phyloP scores from a whole-genome alignment of 305 asterid species.

The Nicotiana rustica region DNA sequence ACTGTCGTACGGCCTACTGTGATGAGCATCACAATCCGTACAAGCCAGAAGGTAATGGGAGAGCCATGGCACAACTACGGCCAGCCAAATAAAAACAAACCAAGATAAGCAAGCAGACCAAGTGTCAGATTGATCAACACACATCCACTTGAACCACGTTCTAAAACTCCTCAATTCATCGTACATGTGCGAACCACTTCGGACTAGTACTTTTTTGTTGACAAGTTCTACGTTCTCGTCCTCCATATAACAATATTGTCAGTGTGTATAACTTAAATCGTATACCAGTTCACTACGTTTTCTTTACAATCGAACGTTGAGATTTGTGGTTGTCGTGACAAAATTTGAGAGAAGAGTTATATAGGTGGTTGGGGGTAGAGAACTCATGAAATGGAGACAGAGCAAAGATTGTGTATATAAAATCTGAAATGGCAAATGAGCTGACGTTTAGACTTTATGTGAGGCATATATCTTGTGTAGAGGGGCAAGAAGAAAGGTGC shows the following conservation, averaged over 20 bases:
- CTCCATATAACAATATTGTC: constrained; percentile 42
- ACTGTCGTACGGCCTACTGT: constrained; percentile 71
- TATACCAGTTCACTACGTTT: neutral
- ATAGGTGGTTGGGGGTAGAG: neutral
- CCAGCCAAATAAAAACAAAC: constrained; percentile 63
- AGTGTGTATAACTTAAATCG: neutral
- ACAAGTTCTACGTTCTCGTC: constrained; percentile 45
- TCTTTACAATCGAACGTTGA: neutral
- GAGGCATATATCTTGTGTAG: constrained; percentile 1
- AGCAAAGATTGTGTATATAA: neutral
- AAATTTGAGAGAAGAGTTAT: neutral
- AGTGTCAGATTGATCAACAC: constrained; percentile 82
- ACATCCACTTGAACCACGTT: constrained; percentile 86
- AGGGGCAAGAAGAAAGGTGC: neutral
- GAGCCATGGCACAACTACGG: constrained; percentile 67
- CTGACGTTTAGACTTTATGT: neutral
- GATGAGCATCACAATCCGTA: constrained; percentile 69
- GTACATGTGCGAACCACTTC: constrained; percentile 65
- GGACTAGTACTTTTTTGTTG: constrained; percentile 44
- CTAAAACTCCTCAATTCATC: constrained; percentile 87
- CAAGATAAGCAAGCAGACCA: constrained; percentile 79
- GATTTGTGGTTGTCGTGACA: no score
- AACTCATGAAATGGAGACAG: neutral
- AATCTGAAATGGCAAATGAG: constrained; percentile 9
- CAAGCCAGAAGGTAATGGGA: constrained; percentile 83